These are phyloP conservation scores for Aspergillus avenaceus DNA, from an alignment of 495 filamentous ascomycete species.

Conservation along the genomic window DNA sequence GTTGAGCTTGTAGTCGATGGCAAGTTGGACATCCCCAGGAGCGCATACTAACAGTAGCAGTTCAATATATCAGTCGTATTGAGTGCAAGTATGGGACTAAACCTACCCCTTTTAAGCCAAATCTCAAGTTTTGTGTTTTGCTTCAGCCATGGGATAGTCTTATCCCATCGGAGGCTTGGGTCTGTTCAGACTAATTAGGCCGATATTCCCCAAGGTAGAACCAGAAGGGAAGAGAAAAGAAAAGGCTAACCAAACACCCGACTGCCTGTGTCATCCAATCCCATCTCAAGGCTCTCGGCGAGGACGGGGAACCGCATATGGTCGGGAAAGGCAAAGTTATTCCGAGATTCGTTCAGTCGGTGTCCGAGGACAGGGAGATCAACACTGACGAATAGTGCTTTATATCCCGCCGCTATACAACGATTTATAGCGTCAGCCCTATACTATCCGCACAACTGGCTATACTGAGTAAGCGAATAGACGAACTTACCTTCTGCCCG, in stretches of 20 bases:
- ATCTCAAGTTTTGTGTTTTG: conserved; percentile 86
- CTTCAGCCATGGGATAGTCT: conserved; percentile 83
- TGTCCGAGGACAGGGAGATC: conserved; percentile 83
- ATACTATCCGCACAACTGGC: background rate
- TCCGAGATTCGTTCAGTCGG: conserved; percentile 34
- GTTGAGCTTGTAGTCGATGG: conserved; percentile 69
- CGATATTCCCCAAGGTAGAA: too few species aligned
- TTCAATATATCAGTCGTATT: background rate
- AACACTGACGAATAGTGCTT: conserved; percentile 89
- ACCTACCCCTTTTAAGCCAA: conserved; percentile 69
- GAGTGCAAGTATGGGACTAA: background rate
- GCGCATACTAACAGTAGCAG: conserved; percentile 52
- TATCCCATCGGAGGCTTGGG: conserved; percentile 68
- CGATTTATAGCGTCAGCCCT: conserved; percentile 3
- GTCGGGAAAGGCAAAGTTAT: conserved; percentile 36
- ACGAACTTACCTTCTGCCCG: conserved; percentile 61
- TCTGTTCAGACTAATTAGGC: conserved; percentile 39
- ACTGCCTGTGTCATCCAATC: conserved; percentile 5
- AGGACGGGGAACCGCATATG: conserved; percentile 13
- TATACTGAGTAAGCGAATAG: conserved; percentile 26
- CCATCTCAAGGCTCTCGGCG: background rate
- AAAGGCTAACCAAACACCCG: conserved; percentile 1
- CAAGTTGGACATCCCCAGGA: conserved; percentile 68
- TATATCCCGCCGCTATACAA: conserved; percentile 64
- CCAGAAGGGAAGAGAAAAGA: too few species aligned